Conservation (phyloP, 306 rosid species). For the Datisca glomerata region DNA sequence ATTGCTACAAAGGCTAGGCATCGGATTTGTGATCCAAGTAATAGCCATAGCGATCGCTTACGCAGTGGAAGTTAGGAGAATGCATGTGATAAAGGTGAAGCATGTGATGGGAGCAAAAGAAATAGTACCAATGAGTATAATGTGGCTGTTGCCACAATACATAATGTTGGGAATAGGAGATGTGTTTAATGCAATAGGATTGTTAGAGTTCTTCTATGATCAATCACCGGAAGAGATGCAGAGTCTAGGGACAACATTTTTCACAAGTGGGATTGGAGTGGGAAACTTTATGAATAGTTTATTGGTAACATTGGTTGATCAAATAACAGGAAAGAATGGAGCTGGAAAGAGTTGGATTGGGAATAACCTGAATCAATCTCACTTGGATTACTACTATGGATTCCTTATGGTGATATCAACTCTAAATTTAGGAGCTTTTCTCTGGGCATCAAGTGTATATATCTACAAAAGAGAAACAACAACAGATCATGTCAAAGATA, state of each 20-base stretch:
- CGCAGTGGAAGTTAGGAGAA: conserved; percentile 38
- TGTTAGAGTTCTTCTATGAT: conserved; percentile 71
- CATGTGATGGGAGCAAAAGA: conserved; percentile 32
- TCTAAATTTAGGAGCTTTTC: conserved; percentile 30
- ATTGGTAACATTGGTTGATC: conserved; percentile 42
- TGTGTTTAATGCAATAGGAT: conserved; percentile 45
- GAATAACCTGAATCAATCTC: conserved; percentile 47
- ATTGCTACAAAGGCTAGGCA: conserved; percentile 37
- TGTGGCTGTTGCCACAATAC: conserved; percentile 66
- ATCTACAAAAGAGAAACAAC: conserved; percentile 36
- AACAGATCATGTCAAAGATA: conserved; percentile 14
- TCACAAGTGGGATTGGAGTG: conserved; percentile 54
- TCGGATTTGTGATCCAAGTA: conserved; percentile 42
- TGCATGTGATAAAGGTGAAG: conserved; percentile 25
- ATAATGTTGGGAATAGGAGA: conserved; percentile 47
- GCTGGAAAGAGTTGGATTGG: conserved; percentile 57
- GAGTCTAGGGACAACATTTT: conserved; percentile 62
- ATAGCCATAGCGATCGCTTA: conserved; percentile 32
- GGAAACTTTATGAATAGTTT: conserved; percentile 56
- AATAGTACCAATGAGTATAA: conserved; percentile 60
- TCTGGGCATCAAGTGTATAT: conserved; percentile 37
- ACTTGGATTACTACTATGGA: conserved; percentile 59
- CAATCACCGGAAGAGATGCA: conserved; percentile 80
- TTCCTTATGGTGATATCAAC: conserved; percentile 39
- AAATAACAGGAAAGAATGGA: conserved; percentile 27